Evolutionary conservation across 2,329 filamentous ascomycete genomes (phyloP).

Genomic region (Aspergillus pseudoterreus): DNA sequence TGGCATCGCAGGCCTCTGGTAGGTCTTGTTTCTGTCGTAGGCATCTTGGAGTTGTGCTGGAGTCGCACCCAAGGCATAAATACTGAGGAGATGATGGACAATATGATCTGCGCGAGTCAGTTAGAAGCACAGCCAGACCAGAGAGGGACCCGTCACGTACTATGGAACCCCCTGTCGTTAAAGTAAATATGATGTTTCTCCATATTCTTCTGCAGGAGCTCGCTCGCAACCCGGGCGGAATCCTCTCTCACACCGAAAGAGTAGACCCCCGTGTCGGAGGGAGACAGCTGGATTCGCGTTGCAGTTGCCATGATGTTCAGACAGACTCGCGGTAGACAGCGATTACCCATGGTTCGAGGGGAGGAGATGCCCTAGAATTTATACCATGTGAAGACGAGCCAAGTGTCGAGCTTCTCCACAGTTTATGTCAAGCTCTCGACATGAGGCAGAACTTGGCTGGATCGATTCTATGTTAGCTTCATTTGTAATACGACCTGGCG

Average conservation of each 20-base stretch:
- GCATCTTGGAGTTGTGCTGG: constrained; percentile 57
- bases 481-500: neutral
- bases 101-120: constrained; percentile 61
- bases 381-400: too few relatives aligned
- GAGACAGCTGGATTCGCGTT: constrained; percentile 44
- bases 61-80: constrained; percentile 71
- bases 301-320: constrained; percentile 45
- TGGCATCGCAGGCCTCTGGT: constrained; percentile 58
- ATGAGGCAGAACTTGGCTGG: too few relatives aligned
- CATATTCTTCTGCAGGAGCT: constrained; percentile 73
- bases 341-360: too few relatives aligned
- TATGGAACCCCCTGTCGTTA: constrained; percentile 71
- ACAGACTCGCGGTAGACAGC: too few relatives aligned
- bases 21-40: constrained; percentile 62
- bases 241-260: constrained; percentile 49
- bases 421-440: too few relatives aligned
- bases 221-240: constrained; percentile 59
- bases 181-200: constrained; percentile 74
- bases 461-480: too few relatives aligned
- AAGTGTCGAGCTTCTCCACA: too few relatives aligned
- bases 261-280: constrained; percentile 45
- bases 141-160: constrained; percentile 19
- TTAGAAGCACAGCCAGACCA: neutral
- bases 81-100: constrained; percentile 68
- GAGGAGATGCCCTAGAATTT: too few relatives aligned